Conservation (phyloP, 2,329 filamentous ascomycete genomes). For the Cryphonectria nitschkei region DNA sequence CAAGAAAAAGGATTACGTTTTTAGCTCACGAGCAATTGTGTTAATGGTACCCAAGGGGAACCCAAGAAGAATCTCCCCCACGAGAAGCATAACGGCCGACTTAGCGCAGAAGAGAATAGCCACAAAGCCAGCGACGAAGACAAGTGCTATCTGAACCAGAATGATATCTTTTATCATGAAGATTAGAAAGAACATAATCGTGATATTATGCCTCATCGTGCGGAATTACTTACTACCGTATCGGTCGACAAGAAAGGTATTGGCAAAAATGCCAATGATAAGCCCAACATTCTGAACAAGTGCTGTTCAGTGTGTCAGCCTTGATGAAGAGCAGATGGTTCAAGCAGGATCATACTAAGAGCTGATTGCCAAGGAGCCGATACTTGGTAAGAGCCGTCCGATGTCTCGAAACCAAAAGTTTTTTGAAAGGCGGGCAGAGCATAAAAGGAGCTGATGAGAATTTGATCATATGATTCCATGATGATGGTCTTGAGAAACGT, state of each 20-base stretch:
- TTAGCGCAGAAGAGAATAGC: slow-evolving; percentile 12
- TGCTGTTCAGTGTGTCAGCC: neutral
- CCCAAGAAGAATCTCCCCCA: slow-evolving; percentile 13
- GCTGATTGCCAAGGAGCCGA: slow-evolving; percentile 24
- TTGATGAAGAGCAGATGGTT: neutral
- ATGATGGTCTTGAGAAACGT: slow-evolving; percentile 42
- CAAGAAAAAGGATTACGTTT: no score
- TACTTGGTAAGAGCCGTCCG: slow-evolving; percentile 37
- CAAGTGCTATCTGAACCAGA: slow-evolving; percentile 10
- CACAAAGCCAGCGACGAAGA: slow-evolving; percentile 5
- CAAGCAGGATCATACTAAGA: neutral
- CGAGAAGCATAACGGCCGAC: slow-evolving; percentile 9
- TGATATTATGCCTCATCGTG: neutral
- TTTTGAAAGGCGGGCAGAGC: slow-evolving; percentile 36
- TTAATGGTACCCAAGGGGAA: slow-evolving; percentile 15
- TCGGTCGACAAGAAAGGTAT: slow-evolving; percentile 11
- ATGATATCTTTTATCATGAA: slow-evolving; percentile 6
- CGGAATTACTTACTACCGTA: slow-evolving; percentile 6
- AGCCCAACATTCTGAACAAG: slow-evolving; percentile 16
- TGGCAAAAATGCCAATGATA: slow-evolving; percentile 16
- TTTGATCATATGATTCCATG: slow-evolving; percentile 37
- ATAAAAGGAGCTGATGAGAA: slow-evolving; percentile 40
- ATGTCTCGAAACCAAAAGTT: slow-evolving; percentile 35
- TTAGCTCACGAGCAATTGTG: slow-evolving; percentile 14
- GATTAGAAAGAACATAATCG: neutral